Percentiles rank a stretch among this genome's conserved stretches.
Evolutionary conservation across 2,329 filamentous ascomycete genomes (phyloP).

Genomic region (Colletotrichum costaricense): DNA sequence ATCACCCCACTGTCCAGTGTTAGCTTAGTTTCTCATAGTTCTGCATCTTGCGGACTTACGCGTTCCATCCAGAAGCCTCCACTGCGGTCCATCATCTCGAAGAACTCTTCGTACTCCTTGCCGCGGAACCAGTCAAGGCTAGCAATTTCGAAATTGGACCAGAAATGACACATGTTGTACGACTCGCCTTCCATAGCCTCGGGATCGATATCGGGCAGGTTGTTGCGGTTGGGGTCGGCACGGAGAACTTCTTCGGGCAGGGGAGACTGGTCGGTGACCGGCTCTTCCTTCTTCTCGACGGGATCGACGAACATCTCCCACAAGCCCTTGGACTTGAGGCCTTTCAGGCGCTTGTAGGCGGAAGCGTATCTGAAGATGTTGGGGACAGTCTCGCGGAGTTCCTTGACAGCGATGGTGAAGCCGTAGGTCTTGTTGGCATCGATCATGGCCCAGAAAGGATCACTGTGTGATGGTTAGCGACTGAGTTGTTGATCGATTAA

Average conservation of each 20-base stretch:
- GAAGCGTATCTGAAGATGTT: slow-evolving; percentile 99
- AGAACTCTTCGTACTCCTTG: slow-evolving; percentile 97
- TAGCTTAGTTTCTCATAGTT: slow-evolving; percentile 42
- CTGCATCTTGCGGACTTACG: slow-evolving; percentile 61
- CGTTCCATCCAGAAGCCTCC: slow-evolving; percentile 99
- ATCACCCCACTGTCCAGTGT: slow-evolving; percentile 87
- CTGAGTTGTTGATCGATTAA: background rate
- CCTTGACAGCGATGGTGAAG: slow-evolving; percentile 98
- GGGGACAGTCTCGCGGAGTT: slow-evolving; percentile 95
- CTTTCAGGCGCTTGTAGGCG: slow-evolving; percentile 93
- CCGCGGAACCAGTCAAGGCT: slow-evolving; percentile 95
- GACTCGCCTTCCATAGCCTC: slow-evolving; percentile 97
- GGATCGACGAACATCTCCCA: slow-evolving; percentile 99
- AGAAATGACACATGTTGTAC: slow-evolving; percentile 99
- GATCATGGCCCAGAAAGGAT: slow-evolving; percentile 96
- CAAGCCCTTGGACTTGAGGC: slow-evolving; percentile 88
- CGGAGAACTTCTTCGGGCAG: slow-evolving; percentile 85
- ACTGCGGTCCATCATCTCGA: slow-evolving; percentile 98
- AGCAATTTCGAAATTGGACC: slow-evolving; percentile 99
- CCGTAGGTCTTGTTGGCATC: slow-evolving; percentile 97
- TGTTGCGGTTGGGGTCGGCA: slow-evolving; percentile 76
- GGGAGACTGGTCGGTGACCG: slow-evolving; percentile 69
- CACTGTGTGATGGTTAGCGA: slow-evolving; percentile 61
- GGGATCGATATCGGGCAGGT: slow-evolving; percentile 84
- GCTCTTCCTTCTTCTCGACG: slow-evolving; percentile 70